Evolutionary conservation across 2,329 filamentous ascomycete species (phyloP).

Genomic region (Aspergillus hortae): DNA sequence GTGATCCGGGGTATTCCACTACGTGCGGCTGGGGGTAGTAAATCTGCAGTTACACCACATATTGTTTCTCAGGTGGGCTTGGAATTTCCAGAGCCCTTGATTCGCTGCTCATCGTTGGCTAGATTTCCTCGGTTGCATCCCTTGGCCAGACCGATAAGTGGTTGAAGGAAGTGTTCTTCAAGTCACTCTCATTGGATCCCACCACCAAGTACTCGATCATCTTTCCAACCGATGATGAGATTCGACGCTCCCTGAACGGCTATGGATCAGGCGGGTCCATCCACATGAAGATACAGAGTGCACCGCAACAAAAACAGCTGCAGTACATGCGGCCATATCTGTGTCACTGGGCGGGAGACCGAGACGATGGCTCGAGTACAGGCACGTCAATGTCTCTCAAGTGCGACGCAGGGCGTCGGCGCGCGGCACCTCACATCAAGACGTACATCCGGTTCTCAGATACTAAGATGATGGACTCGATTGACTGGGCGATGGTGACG

Average conservation of each 20-base stretch:
- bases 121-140: slow-evolving; percentile 80
- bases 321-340: slow-evolving; percentile 67
- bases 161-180: slow-evolving; percentile 64
- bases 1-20: slow-evolving; percentile 56
- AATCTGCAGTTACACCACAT: slow-evolving; percentile 22
- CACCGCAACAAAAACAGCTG: slow-evolving; percentile 70
- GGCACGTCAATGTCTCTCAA: not conserved
- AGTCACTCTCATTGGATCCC: slow-evolving; percentile 29
- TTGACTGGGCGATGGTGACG: slow-evolving; percentile 83
- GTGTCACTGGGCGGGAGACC: slow-evolving; percentile 71
- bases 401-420: slow-evolving; percentile 58
- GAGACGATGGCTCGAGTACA: not conserved
- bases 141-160: slow-evolving; percentile 68
- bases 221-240: slow-evolving; percentile 77
- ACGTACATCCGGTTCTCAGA: slow-evolving; percentile 70
- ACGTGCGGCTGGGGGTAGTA: slow-evolving; percentile 18
- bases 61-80: slow-evolving; percentile 35
- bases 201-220: slow-evolving; percentile 64
- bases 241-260: slow-evolving; percentile 71
- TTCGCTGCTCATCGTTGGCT: slow-evolving; percentile 28
- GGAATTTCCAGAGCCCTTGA: not conserved
- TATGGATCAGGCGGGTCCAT: slow-evolving; percentile 76
- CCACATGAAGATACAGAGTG: slow-evolving; percentile 71
- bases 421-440: slow-evolving; percentile 83
- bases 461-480: slow-evolving; percentile 35